A percentile compares a stretch with the other conserved stretches of the same genome.
Evolutionary conservation across 2,329 filamentous ascomycete species (phyloP).

Genomic region (Exophiala sp.): DNA sequence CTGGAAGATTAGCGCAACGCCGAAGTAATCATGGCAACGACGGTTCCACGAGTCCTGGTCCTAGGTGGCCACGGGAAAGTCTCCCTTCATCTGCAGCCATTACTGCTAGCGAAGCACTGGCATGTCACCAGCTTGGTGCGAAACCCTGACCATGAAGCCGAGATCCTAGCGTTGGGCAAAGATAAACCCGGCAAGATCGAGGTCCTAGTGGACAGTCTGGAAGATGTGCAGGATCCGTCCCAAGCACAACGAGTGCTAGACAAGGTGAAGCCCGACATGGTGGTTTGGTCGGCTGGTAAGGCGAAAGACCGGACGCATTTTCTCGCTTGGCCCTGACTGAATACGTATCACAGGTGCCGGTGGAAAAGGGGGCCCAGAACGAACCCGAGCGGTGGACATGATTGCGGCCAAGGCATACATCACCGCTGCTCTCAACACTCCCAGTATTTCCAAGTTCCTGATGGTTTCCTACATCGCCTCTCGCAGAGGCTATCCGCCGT

Average conservation of each 20-base stretch:
- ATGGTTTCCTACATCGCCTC: conserved; percentile 51
- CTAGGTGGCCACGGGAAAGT: conserved; percentile 79
- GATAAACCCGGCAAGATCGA: conserved; percentile 58
- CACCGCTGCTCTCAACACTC: conserved; percentile 41
- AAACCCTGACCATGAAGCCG: conserved; percentile 58
- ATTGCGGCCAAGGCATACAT: conserved; percentile 53
- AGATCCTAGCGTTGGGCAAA: conserved; percentile 57
- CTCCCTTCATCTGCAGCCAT: conserved; percentile 65
- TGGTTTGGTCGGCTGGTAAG: conserved; percentile 45
- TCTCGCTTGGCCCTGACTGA: conserved; percentile 2
- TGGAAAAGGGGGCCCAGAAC: conserved; percentile 47
- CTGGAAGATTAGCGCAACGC: too few species aligned
- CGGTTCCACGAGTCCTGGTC: conserved; percentile 56
- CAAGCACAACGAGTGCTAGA: conserved; percentile 58
- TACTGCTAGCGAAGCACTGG: conserved; percentile 69
- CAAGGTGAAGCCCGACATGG: conserved; percentile 39
- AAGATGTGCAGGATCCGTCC: conserved; percentile 59
- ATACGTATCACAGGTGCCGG: conserved; percentile 45
- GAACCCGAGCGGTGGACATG: conserved; percentile 50
- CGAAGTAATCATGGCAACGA: neutral
- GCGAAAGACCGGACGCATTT: neutral
- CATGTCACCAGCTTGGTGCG: conserved; percentile 73
- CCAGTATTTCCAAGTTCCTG: conserved; percentile 49
- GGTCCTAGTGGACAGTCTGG: conserved; percentile 64
- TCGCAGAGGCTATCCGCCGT: conserved; percentile 43